phyloP scores from a whole-genome alignment of 2,329 filamentous ascomycete genomes.

The Colletotrichum theobromicola region DNA sequence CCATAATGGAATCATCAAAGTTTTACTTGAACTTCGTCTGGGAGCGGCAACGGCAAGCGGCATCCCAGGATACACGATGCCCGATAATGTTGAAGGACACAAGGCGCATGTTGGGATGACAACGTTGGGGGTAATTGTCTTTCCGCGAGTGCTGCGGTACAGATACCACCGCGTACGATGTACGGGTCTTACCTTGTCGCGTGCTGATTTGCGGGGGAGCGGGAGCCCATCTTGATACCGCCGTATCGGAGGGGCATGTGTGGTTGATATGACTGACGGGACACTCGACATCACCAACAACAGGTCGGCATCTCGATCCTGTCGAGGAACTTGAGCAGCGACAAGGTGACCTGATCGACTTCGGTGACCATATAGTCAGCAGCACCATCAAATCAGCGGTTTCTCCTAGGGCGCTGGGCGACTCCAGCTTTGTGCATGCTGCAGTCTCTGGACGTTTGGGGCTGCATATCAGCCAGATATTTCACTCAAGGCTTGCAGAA shows the following conservation, averaged over 20 bases:
- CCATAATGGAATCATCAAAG: conserved; percentile 26
- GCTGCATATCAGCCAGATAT: conserved; percentile 20
- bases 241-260: conserved; percentile 13
- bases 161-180: not conserved
- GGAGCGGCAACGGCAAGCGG: conserved; percentile 17
- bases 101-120: not conserved
- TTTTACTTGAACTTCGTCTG: conserved; percentile 16
- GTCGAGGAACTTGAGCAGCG: not conserved
- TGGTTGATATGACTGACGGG: conserved; percentile 17
- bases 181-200: conserved; percentile 9
- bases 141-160: not conserved
- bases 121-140: conserved; percentile 14
- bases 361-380: not conserved
- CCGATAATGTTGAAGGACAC: not conserved
- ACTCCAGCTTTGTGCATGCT: conserved; percentile 9
- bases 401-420: not conserved
- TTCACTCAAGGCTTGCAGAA: conserved; percentile 7
- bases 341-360: not conserved
- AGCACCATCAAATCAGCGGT: not conserved
- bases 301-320: not conserved
- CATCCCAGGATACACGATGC: conserved; percentile 1
- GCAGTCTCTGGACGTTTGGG: conserved; percentile 17
- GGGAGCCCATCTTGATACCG: conserved; percentile 6
- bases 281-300: conserved; percentile 1
- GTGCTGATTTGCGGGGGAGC: conserved; percentile 10